Conservation (phyloP, 129 eudicot genomes). For the Helianthus annuus region DNA sequence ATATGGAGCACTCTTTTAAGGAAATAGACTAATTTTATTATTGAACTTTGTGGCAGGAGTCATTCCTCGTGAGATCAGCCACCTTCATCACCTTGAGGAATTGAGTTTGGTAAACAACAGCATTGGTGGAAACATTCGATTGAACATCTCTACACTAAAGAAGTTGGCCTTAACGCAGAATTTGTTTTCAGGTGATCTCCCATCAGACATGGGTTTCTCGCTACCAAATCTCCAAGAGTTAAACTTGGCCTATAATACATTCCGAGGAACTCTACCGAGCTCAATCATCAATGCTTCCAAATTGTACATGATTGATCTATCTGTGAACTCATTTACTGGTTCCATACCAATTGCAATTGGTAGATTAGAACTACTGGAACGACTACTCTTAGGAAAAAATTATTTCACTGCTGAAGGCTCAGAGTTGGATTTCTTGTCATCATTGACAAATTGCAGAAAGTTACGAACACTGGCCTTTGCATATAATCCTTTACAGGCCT, state of each 20-base stretch:
- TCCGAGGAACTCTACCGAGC: conserved; percentile 39
- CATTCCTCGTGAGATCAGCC: conserved; percentile 33
- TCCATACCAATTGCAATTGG: no score
- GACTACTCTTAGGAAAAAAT: conserved; percentile 23
- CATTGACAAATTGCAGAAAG: conserved; percentile 36
- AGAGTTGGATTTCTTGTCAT: conserved; percentile 34
- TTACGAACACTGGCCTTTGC: conserved; percentile 19
- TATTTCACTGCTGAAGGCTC: conserved; percentile 28
- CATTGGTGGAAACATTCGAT: conserved; percentile 23
- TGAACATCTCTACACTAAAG: conserved; percentile 39
- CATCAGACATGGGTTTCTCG: conserved; percentile 20
- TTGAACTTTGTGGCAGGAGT: conserved; percentile 21
- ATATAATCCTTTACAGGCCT: conserved; percentile 29
- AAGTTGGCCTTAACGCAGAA: neutral
- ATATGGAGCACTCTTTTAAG: neutral
- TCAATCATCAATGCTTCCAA: conserved; percentile 43
- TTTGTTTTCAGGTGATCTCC: conserved; percentile 39
- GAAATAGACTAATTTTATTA: neutral
- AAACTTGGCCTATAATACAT: conserved; percentile 15
- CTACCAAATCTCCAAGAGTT: conserved; percentile 40
- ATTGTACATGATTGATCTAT: conserved; percentile 24
- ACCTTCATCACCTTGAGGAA: conserved; percentile 33
- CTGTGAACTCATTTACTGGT: no score
- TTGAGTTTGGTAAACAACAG: conserved; percentile 10
- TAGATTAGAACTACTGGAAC: conserved; percentile 25